phyloP scores from a whole-genome alignment of 169 alveolate species.

The Perkinsus marinus region DNA sequence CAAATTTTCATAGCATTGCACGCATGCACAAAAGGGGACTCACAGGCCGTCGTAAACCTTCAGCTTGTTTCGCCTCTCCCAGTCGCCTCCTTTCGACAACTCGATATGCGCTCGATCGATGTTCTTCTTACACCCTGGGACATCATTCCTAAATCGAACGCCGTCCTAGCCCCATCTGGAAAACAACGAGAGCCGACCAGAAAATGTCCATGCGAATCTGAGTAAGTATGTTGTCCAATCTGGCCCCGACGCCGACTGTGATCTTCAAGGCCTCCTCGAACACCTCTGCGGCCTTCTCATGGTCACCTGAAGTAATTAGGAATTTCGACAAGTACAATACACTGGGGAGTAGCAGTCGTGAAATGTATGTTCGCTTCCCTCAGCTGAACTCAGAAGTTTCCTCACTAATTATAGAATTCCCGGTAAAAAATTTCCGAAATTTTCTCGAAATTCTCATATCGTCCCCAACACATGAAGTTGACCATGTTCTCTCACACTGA shows the following conservation, averaged over 20 bases:
- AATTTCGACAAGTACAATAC: not conserved
- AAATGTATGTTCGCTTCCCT: too few relatives aligned
- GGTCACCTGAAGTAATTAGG: not conserved
- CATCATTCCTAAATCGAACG: conserved; percentile 32
- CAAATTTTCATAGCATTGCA: too few relatives aligned
- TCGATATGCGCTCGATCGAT: conserved; percentile 36
- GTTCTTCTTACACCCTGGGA: conserved; percentile 34
- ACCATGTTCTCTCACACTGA: too few relatives aligned
- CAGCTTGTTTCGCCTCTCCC: conserved; percentile 92
- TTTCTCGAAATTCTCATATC: too few relatives aligned
- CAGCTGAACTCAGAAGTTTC: too few relatives aligned
- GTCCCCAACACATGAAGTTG: too few relatives aligned
- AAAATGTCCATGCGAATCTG: conserved; percentile 44
- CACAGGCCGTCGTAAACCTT: conserved; percentile 77
- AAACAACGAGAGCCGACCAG: not conserved
- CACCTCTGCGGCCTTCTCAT: conserved; percentile 47
- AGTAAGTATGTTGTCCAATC: conserved; percentile 48
- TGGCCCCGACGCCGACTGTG: conserved; percentile 56
- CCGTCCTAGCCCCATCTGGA: conserved; percentile 18
- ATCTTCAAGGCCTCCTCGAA: conserved; percentile 50
- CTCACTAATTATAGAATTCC: too few relatives aligned
- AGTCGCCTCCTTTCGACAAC: conserved; percentile 89
- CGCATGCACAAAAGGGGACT: conserved; percentile 20
- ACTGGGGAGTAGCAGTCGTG: too few relatives aligned
- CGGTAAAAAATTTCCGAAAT: too few relatives aligned